Evolutionary conservation across 805 yeast genomes (phyloP).

Genomic region (Metschnikowia picachoensis): DNA sequence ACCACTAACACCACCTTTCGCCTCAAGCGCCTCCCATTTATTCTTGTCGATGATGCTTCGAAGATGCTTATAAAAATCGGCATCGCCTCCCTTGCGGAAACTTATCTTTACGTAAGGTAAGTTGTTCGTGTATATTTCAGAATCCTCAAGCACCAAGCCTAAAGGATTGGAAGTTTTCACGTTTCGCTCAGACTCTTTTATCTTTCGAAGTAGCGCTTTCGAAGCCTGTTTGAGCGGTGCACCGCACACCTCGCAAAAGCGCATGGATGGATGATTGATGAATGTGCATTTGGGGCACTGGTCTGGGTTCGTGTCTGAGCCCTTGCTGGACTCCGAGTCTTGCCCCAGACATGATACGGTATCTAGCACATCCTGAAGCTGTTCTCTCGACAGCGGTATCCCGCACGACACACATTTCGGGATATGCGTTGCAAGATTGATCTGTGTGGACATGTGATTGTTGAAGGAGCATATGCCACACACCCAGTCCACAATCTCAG

Average conservation of each 20-base stretch:
- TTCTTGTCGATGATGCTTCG: constrained; percentile 41
- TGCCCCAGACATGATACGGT: not conserved
- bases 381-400: constrained; percentile 20
- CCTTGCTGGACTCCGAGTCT: constrained; percentile 1
- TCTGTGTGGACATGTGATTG: constrained; percentile 35
- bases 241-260: constrained; percentile 86
- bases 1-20: constrained; percentile 22
- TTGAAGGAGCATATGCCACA: constrained; percentile 87
- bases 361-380: constrained; percentile 5
- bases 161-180: constrained; percentile 13
- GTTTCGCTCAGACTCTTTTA: constrained; percentile 8
- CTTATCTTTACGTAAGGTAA: constrained; percentile 58
- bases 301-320: constrained; percentile 15
- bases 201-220: constrained; percentile 1
- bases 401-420: constrained; percentile 42
- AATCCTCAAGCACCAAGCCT: constrained; percentile 26
- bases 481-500: constrained; percentile 52
- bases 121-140: constrained; percentile 32
- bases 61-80: constrained; percentile 44
- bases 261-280: constrained; percentile 73
- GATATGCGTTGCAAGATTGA: constrained; percentile 18
- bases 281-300: constrained; percentile 68
- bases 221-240: constrained; percentile 23
- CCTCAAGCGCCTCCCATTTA: constrained; percentile 44
- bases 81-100: constrained; percentile 70